phyloP scores from a whole-genome alignment of 108 stramenopile species.

The Nannochloropsis gaditana region DNA sequence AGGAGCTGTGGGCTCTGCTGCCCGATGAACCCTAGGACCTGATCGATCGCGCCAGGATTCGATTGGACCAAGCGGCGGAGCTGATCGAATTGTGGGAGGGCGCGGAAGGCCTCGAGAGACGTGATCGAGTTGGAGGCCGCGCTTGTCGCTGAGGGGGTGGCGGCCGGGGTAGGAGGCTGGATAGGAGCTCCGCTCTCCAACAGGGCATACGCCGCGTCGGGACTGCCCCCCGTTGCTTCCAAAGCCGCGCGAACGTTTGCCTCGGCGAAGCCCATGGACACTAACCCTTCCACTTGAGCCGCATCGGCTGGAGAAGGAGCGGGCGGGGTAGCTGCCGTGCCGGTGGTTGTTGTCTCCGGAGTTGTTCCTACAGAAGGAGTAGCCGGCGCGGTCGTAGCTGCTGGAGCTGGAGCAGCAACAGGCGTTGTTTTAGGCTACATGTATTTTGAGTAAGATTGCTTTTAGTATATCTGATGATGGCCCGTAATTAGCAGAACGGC shows the following conservation, averaged over 20 bases:
- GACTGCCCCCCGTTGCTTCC: constrained; percentile 15
- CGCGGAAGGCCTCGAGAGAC: not conserved
- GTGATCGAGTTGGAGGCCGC: not conserved
- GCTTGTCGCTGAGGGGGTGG: not conserved
- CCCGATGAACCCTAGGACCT: constrained; percentile 22
- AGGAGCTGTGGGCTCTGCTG: constrained; percentile 23
- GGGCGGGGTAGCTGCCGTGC: not conserved
- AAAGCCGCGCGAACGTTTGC: constrained; percentile 1
- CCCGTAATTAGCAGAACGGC: not conserved
- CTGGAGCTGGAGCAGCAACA: constrained; percentile 21
- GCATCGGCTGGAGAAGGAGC: not conserved
- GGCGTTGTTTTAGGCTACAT: not conserved
- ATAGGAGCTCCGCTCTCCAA: not conserved
- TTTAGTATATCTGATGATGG: not conserved
- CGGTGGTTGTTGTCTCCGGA: not conserved
- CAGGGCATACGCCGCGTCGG: not conserved
- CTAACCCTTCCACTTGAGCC: not conserved
- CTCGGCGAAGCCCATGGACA: not conserved
- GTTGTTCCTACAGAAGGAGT: not conserved
- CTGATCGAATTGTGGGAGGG: not conserved
- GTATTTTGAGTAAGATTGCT: not conserved
- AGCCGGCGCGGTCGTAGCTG: not conserved
- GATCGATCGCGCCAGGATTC: constrained; percentile 1
- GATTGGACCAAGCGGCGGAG: constrained; percentile 9
- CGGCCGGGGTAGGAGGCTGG: not conserved